phyloP scores from a whole-genome alignment of 1,139 yeast species.

The Kurtzmaniella quercitrusa region DNA sequence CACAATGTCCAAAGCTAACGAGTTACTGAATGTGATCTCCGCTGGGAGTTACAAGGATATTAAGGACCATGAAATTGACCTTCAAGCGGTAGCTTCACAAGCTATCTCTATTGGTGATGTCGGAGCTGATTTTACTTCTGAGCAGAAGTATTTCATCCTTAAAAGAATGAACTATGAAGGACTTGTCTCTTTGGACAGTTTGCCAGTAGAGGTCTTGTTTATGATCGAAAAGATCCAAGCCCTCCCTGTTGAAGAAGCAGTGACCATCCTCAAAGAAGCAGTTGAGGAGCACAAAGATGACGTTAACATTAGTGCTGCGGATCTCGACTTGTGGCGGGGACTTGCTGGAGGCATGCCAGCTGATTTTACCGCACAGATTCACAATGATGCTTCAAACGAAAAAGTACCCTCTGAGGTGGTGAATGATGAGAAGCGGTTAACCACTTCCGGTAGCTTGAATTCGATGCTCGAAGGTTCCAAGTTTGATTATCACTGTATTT shows the following conservation, averaged over 20 bases:
- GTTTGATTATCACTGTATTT: background rate
- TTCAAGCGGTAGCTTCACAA: conserved; percentile 17
- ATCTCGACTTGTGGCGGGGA: conserved; percentile 10
- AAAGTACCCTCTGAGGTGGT: background rate
- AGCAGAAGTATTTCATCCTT: conserved; percentile 24
- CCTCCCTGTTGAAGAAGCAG: conserved; percentile 18
- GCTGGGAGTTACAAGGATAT: conserved; percentile 2
- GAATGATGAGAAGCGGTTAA: background rate
- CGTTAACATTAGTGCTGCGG: conserved; percentile 16
- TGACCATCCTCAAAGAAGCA: conserved; percentile 16
- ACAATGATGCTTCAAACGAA: background rate
- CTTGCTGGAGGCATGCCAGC: conserved; percentile 5
- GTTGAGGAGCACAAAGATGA: conserved; percentile 17
- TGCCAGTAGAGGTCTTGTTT: conserved; percentile 24
- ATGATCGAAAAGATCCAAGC: conserved; percentile 27
- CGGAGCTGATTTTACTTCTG: conserved; percentile 20
- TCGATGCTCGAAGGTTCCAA: background rate
- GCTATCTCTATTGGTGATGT: conserved; percentile 23
- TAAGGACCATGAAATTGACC: conserved; percentile 17
- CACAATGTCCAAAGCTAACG: background rate
- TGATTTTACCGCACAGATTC: background rate
- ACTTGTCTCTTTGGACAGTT: conserved; percentile 21
- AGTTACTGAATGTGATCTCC: background rate
- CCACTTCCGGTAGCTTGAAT: background rate
- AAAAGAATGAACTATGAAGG: conserved; percentile 24